Evolutionary conservation across 2,329 filamentous ascomycete genomes (phyloP).

Genomic region (Ophiocordyceps polyrhachis-furcata): DNA sequence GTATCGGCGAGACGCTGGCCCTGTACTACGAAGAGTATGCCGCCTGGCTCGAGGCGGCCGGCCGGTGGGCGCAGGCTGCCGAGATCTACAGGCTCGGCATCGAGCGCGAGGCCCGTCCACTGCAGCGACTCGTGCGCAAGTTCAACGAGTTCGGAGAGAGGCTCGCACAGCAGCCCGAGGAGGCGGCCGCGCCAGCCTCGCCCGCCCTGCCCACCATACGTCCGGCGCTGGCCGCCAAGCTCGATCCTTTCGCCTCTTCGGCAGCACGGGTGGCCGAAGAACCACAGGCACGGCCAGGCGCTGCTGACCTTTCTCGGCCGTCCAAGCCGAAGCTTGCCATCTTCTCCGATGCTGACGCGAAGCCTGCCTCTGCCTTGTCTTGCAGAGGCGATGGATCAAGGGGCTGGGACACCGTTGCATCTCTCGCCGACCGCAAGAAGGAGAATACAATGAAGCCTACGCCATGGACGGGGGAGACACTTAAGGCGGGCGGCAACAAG

Average conservation of each 20-base stretch:
- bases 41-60: slow-evolving; percentile 71
- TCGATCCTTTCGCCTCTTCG: slow-evolving; percentile 59
- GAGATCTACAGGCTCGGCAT: slow-evolving; percentile 86
- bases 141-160: slow-evolving; percentile 82
- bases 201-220: slow-evolving; percentile 72
- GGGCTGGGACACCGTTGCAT: slow-evolving; percentile 87
- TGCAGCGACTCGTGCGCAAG: slow-evolving; percentile 67
- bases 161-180: slow-evolving; percentile 44
- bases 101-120: slow-evolving; percentile 69
- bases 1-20: slow-evolving; percentile 70
- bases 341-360: slow-evolving; percentile 60
- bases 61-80: slow-evolving; percentile 75
- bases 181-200: slow-evolving; percentile 52
- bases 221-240: slow-evolving; percentile 67
- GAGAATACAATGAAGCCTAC: slow-evolving; percentile 76
- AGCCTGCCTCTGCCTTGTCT: slow-evolving; percentile 33
- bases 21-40: slow-evolving; percentile 97
- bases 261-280: slow-evolving; percentile 51
- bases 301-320: slow-evolving; percentile 38
- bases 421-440: slow-evolving; percentile 75
- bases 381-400: slow-evolving; percentile 35
- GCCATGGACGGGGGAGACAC: slow-evolving; percentile 80
- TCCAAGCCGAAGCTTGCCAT: slow-evolving; percentile 72
- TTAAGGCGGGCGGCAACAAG: slow-evolving; percentile 75
- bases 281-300: slow-evolving; percentile 31